Base-by-base conservation (phyloP, 2,329 filamentous ascomycete species). In the Monosporascus sp. region DNA sequence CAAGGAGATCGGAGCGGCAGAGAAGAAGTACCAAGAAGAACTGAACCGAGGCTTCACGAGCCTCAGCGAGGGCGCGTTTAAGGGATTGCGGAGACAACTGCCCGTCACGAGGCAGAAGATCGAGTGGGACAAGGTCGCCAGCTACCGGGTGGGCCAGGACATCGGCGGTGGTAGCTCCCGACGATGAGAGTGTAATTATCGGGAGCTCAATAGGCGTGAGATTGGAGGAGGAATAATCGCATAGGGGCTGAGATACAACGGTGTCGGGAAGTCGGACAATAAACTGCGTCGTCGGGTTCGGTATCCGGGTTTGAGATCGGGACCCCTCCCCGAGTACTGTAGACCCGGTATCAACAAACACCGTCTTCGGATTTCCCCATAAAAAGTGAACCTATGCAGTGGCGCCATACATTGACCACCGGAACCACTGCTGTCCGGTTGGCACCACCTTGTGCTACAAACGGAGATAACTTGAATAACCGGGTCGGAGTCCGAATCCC, bases 101-200 rank as follows among this genome's bases (percentile, higher is more conserved):
- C 94, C 94, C 1, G 91, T 99, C 55, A 99, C 94, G 57, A 85
- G 94, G 67, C 94, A 99, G 78, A 97, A 97, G 81, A 93, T 99
- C 63, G 94, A 99, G 74, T 99, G 94, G 94, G 93, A 99, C 72
- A 97, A 96, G 78, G 90, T 99, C 60, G 88, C 90, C 46, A 91
- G 90, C 62, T 99, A 99, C 75, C 81, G 90, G 55, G 77, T 96
- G 61, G 88, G 89, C 25, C 87, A 90, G 71, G 88, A 90, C 67
- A 89, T 90, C 70, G 85, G 86, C 18, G 86, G 87, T 48, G 84
- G 84, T 50, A 83, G 83, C 62, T 75, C 76, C 47, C 77, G 75
- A 67, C 73, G 76, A 70, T 83, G 31, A 35, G 31, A 35, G 31
- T 14, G 9, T 14, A 5, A 35, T 14, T 35, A 35, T 14, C 9